phyloP scores from a whole-genome alignment of 208 protist genomes.

The Wallacemonas sp. region DNA sequence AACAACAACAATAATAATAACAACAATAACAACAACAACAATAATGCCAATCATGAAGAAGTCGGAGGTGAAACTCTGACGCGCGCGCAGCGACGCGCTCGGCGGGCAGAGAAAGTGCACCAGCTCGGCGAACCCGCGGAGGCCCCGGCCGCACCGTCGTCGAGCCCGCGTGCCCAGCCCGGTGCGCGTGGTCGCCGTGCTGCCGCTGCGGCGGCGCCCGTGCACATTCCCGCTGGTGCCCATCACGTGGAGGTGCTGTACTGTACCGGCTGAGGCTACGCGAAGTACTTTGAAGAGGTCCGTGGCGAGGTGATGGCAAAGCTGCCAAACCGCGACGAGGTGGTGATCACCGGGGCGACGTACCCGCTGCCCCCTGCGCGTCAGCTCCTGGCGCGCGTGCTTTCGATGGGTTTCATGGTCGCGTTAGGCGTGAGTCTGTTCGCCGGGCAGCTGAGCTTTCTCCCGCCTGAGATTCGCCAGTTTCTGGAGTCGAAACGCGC shows the following conservation, averaged over 20 bases:
- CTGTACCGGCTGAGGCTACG: constrained; percentile 80
- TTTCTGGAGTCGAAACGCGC: constrained; percentile 39
- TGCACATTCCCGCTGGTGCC: not conserved
- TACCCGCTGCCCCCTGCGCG: constrained; percentile 52
- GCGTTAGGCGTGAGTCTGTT: constrained; percentile 37
- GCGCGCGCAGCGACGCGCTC: constrained; percentile 1
- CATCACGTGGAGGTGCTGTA: constrained; percentile 53
- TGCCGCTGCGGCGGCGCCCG: not conserved
- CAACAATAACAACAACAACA: constrained; percentile 1
- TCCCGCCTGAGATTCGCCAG: constrained; percentile 32
- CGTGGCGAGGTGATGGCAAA: constrained; percentile 32
- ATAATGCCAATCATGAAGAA: not conserved
- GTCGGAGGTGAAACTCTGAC: not conserved
- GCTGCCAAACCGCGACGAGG: constrained; percentile 37
- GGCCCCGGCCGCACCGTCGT: too few relatives aligned
- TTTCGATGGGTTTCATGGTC: constrained; percentile 36
- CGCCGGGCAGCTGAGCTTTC: constrained; percentile 29
- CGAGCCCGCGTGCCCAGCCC: not conserved
- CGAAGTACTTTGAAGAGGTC: constrained; percentile 76
- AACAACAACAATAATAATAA: constrained; percentile 23
- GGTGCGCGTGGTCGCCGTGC: not conserved
- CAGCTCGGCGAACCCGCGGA: not conserved
- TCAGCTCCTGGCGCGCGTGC: constrained; percentile 29
- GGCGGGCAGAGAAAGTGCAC: not conserved
- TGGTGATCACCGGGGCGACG: constrained; percentile 40